Base-by-base conservation (phyloP, 345 rosid genomes). In the Schrenkiella parvula region DNA sequence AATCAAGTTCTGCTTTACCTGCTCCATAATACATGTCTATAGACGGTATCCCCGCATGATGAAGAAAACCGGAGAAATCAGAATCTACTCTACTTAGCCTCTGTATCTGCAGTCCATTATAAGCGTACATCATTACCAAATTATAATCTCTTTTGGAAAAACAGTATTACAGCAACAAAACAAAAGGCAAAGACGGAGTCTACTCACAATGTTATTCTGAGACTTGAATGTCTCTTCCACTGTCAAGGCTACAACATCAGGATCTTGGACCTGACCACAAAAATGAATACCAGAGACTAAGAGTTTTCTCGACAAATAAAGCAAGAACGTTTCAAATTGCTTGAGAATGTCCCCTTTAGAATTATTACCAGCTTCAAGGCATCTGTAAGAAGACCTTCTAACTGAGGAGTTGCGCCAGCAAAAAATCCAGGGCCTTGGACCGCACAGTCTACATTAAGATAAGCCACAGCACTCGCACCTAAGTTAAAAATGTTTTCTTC, bases 391-490 rank as follows among this genome's bases (percentile, higher is more conserved):
- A 95, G 86, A 82, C 78, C 56, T 46, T 95, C 98, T 50, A 95
- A 85, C 76, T 91, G 97, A 42, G 99, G 97, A 69, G 97, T 89
- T 59, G 96, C 85, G 21, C 93, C 80, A 9, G 90, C 88, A 50
- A 89, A 88, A 72, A 95, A 83, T 53, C 98, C 98, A 2, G 93
- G 82, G 55, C 98, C 99, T 87, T 95, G 99, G 80, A 89, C 99
- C 0, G 99, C 99, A 58, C 99, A 91, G 79, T 91, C 98, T n/a
- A 95, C 97, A 59, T 95, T 95, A 60, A 95, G 88, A 65, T 95
- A 95, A 10, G 98, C 91, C 62, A 89, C 89, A 31, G 90, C 95
- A 84, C 84, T 91, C 51, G 89, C 87, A 58, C 93, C 87, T 70
- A 91, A 77, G 84, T 86, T 95, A 46, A 86, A 68, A 47, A 91